A percentile compares a stretch with the other conserved stretches of the same genome.
Conservation (phyloP, 2,329 filamentous ascomycete genomes). For the Cladophialophora psammophila region DNA sequence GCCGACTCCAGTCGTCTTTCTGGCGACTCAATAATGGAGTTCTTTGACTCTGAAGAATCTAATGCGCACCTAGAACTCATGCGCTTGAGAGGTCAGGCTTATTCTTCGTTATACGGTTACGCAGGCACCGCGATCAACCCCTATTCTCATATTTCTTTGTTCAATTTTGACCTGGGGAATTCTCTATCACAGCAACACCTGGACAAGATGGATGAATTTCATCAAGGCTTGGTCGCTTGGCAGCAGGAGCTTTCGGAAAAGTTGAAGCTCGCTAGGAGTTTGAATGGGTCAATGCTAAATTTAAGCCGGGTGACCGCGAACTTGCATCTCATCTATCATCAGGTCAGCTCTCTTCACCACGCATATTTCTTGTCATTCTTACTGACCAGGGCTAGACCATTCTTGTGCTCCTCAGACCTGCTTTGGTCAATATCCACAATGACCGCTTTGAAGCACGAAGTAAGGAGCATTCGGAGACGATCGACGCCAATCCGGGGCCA, state of each 20-base stretch:
- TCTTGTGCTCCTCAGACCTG: slow-evolving; percentile 29
- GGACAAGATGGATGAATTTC: slow-evolving; percentile 33
- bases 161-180: slow-evolving; percentile 26
- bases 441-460: slow-evolving; percentile 21
- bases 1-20: slow-evolving; percentile 30
- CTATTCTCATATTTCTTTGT: slow-evolving; percentile 31
- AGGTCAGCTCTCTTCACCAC: slow-evolving; percentile 18
- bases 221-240: slow-evolving; percentile 23
- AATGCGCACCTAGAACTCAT: slow-evolving; percentile 32
- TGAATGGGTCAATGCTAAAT: slow-evolving; percentile 24
- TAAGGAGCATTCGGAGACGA: not conserved
- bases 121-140: slow-evolving; percentile 32
- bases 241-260: slow-evolving; percentile 20
- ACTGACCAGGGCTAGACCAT: slow-evolving; percentile 21
- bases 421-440: slow-evolving; percentile 29
- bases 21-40: slow-evolving; percentile 25
- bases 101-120: slow-evolving; percentile 31
- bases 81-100: slow-evolving; percentile 29
- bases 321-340: slow-evolving; percentile 31
- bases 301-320: slow-evolving; percentile 27
- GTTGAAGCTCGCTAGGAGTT: slow-evolving; percentile 23
- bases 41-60: slow-evolving; percentile 28
- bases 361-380: slow-evolving; percentile 5
- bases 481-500: not conserved
- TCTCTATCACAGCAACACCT: slow-evolving; percentile 28